Conservation (phyloP, 2,329 filamentous ascomycete genomes). For the Aureobasidium sp. region DNA sequence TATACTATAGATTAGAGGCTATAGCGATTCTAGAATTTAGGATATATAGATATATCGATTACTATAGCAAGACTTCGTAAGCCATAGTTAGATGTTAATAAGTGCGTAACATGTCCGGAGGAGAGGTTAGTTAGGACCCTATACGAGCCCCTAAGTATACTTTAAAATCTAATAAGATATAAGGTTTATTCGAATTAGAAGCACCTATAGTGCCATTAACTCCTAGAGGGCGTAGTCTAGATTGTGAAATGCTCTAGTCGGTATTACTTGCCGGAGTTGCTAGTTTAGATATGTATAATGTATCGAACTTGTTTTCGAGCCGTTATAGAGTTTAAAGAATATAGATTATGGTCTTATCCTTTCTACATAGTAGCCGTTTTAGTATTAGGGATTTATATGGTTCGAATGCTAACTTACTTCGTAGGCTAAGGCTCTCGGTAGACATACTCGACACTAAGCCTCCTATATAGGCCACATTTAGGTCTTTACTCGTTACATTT, state of each 20-base stretch:
- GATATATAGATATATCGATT: slow-evolving; percentile 29
- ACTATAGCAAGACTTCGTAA: slow-evolving; percentile 45
- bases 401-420: slow-evolving; percentile 41
- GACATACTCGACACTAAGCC: slow-evolving; percentile 49
- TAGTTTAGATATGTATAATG: slow-evolving; percentile 18
- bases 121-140: neutral
- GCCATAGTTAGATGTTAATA: slow-evolving; percentile 31
- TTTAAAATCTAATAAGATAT: neutral
- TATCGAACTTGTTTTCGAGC: slow-evolving; percentile 50
- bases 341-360: slow-evolving; percentile 54
- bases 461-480: slow-evolving; percentile 52
- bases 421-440: slow-evolving; percentile 54
- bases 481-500: slow-evolving; percentile 56
- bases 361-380: slow-evolving; percentile 33
- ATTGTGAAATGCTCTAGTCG: neutral
- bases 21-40: slow-evolving; percentile 26
- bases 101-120: slow-evolving; percentile 1
- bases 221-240: neutral
- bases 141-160: neutral
- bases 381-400: neutral
- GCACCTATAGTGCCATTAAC: neutral
- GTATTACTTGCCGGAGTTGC: slow-evolving; percentile 17
- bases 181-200: neutral
- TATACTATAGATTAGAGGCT: slow-evolving; percentile 27
- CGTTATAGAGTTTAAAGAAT: slow-evolving; percentile 49